Evolutionary conservation across 441 rosid genomes (phyloP), one percentile per base, ranked within the genome.

Genomic region (Melastoma candidum): DNA sequence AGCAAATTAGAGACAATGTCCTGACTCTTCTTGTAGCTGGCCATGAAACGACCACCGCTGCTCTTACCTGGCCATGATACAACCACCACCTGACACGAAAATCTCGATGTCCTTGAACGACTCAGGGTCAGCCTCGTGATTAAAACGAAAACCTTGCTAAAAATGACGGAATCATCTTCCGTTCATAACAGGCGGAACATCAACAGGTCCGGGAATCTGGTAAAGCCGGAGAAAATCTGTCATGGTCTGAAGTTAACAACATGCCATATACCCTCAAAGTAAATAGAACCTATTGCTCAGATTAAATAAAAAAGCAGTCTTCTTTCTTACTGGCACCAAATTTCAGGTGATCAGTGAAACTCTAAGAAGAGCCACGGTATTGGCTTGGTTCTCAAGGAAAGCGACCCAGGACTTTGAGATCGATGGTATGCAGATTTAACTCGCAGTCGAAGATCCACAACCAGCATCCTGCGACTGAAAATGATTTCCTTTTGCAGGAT

Each of bases 331-430:
- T 53, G 27, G 11, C 14, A 12, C 4, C 1, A 49, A 51, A 56
- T 14, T 64, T 51, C 77, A 79, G 90, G 82, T 82, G 43, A 69
- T 73, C 48, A 80, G 61, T 60, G 86, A 77, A 68, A 77, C 81
- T 59, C 84, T 83, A 26, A 71, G 86, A 58, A 66, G 72, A 66
- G 85, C 84, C 47, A 78, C 90, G 1, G 54, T 76, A 54, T 62
- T 80, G 45, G 84, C 90, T 41, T 80, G 90, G 90, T 76, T 65
- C 64, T 80, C 86, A 26, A 74, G 86, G 60, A 83, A 76, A 73
- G 84, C 84, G 58, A 80, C 83, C n/a, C 82, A 64, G 66, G 86
- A 80, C 63, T 83, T 80, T 22, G 77, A 80, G 69, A 76, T 80
- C 56, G 79, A 77, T 46, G 86, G 90, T 70, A 73, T 2, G 53